phyloP scores from a whole-genome alignment of 2,329 filamentous ascomycete genomes.

The Aspergillus sp. region DNA sequence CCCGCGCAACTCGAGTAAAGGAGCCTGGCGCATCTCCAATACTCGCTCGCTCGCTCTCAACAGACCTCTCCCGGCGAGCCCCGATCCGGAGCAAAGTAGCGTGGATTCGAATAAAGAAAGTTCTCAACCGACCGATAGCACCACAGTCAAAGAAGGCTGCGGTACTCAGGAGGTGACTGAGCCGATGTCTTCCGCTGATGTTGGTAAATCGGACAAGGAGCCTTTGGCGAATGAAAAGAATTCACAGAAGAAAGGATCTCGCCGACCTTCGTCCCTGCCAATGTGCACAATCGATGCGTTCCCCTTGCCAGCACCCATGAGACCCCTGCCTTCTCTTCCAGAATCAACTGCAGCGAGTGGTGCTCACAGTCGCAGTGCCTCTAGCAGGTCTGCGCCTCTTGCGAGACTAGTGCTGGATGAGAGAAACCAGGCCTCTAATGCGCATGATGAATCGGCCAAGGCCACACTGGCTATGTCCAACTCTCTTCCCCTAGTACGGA shows the following conservation, averaged over 20 bases:
- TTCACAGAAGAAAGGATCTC: conserved; percentile 10
- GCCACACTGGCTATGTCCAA: conserved; percentile 5
- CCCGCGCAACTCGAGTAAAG: conserved; percentile 34
- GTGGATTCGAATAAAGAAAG: background rate
- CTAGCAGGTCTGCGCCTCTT: conserved; percentile 1
- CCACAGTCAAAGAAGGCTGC: background rate
- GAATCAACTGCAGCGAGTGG: conserved; percentile 15
- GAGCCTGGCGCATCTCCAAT: conserved; percentile 26
- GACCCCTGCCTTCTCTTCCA: conserved; percentile 38
- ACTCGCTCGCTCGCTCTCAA: conserved; percentile 17
- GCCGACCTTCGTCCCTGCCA: conserved; percentile 27
- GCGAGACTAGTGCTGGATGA: background rate
- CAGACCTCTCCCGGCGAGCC: conserved; percentile 4
- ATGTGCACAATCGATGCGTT: conserved; percentile 33
- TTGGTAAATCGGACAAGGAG: background rate
- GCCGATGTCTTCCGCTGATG: background rate
- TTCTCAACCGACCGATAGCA: background rate
- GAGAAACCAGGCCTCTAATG: background rate
- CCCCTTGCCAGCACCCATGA: conserved; percentile 38
- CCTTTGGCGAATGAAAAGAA: background rate
- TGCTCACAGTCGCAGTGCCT: background rate
- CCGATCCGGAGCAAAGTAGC: conserved; percentile 3
- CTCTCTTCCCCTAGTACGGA: conserved; percentile 17
- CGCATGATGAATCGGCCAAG: background rate
- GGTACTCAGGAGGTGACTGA: background rate